A percentile compares a stretch with the other conserved stretches of the same genome.
Evolutionary conservation across 345 rosid species (phyloP).

Genomic region (Ceriops tagal): DNA sequence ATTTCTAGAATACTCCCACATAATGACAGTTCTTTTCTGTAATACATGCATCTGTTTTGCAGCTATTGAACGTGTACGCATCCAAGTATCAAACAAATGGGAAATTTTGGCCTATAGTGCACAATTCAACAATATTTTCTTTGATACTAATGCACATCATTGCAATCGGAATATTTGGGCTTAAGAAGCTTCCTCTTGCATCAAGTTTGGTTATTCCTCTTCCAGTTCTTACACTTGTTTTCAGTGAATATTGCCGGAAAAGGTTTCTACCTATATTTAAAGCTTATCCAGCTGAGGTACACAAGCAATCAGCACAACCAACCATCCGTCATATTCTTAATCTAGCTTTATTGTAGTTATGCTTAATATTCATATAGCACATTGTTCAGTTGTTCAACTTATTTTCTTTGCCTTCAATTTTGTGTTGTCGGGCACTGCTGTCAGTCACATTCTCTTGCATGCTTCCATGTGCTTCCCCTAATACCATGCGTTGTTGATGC

Average conservation of each 20-base stretch:
- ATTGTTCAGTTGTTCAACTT: not conserved
- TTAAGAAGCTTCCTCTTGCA: constrained; percentile 72
- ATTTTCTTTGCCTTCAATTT: not conserved
- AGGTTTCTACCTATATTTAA: constrained; percentile 63
- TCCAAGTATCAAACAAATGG: constrained; percentile 77
- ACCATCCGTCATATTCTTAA: not conserved
- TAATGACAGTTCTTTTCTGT: too few species aligned
- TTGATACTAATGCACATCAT: constrained; percentile 81
- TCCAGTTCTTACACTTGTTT: constrained; percentile 71
- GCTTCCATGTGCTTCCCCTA: too few species aligned
- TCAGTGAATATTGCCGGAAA: constrained; percentile 69
- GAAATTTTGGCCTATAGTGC: constrained; percentile 80
- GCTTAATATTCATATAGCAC: not conserved
- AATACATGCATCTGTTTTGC: constrained; percentile 18
- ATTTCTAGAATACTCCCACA: too few species aligned
- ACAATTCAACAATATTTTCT: constrained; percentile 63
- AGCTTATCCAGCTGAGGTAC: constrained; percentile 80
- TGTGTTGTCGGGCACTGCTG: not conserved
- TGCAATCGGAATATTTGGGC: constrained; percentile 80
- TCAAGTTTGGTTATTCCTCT: constrained; percentile 71
- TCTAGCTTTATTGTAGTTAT: not conserved
- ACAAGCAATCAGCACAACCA: not conserved
- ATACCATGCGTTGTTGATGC: too few species aligned
- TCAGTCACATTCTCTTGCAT: not conserved
- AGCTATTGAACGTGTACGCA: constrained; percentile 75